phyloP scores from a whole-genome alignment of 164 flowering plant genomes.

The Pachysandra terminalis region DNA sequence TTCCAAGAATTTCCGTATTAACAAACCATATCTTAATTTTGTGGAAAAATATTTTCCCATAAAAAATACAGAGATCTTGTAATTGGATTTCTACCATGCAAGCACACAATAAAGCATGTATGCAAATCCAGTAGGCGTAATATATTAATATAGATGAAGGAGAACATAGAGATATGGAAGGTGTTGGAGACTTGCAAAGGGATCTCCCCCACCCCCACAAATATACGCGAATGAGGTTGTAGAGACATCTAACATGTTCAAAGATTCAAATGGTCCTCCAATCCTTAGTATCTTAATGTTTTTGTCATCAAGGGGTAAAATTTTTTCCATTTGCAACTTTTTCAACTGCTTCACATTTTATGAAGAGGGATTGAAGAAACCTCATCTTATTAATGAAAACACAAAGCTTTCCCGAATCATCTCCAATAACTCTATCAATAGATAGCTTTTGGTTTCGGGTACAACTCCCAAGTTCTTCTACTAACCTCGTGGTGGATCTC shows the following conservation, averaged over 20 bases:
- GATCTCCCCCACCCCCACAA: background rate
- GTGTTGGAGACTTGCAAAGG: background rate
- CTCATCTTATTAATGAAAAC: background rate
- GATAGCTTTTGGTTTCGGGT: background rate
- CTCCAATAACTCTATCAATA: background rate
- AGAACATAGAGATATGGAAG: background rate
- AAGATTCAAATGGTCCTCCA: background rate
- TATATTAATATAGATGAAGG: too few species aligned
- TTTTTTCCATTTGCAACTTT: background rate
- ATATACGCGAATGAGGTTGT: background rate
- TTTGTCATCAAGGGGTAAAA: too few species aligned
- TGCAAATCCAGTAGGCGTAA: too few species aligned
- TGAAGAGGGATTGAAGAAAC: background rate
- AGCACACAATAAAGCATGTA: too few species aligned
- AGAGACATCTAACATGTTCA: background rate
- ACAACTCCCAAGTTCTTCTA: background rate
- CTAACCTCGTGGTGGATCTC: background rate
- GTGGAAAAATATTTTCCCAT: too few species aligned
- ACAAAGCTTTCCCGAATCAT: background rate
- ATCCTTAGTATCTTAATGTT: background rate
- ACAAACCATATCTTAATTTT: too few species aligned
- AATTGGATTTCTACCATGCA: too few species aligned
- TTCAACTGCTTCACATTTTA: background rate
- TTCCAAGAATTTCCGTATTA: too few species aligned
- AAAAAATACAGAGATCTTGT: too few species aligned